These are phyloP conservation scores for Globisporangium recalcitrans DNA, from an alignment of 352 stramenopile species.

Conservation along the genomic window DNA sequence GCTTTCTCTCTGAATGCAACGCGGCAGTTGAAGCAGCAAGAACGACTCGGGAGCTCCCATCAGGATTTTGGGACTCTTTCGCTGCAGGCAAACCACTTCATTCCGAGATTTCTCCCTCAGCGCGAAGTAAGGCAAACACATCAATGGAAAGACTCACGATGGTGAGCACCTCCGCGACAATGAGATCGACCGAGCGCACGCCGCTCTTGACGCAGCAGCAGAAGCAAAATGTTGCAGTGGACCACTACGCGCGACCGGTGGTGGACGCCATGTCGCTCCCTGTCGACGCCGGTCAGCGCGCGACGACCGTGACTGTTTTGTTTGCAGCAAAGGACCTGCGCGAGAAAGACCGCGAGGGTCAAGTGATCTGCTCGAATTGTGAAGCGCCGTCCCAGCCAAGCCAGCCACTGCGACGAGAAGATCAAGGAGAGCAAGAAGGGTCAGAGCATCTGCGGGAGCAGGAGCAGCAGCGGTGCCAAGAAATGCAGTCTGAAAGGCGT, in stretches of 20 bases:
- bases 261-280: constrained; percentile 10
- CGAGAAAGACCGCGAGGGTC: constrained; percentile 1
- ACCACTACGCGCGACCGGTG: constrained; percentile 3
- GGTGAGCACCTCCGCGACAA: background rate
- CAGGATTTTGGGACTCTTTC: background rate
- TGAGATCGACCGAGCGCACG: constrained; percentile 6
- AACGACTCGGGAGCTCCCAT: background rate
- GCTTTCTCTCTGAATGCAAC: background rate
- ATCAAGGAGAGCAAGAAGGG: background rate
- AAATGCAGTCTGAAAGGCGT: background rate
- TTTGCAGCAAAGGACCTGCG: constrained; percentile 3
- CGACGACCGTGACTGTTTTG: background rate
- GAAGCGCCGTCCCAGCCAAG: constrained; percentile 6
- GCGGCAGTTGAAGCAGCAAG: background rate
- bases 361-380: constrained; percentile 7
- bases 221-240: background rate
- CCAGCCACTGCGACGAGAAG: background rate
- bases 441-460: background rate
- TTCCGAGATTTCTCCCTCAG: background rate
- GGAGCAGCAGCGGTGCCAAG: background rate
- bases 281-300: background rate
- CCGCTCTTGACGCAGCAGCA: constrained; percentile 4
- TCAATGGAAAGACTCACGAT: background rate
- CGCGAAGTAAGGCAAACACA: background rate
- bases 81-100: background rate